These are phyloP conservation scores for Dothiorella sarmentorum DNA, from an alignment of 2,329 filamentous ascomycete species.

Conservation along the genomic window DNA sequence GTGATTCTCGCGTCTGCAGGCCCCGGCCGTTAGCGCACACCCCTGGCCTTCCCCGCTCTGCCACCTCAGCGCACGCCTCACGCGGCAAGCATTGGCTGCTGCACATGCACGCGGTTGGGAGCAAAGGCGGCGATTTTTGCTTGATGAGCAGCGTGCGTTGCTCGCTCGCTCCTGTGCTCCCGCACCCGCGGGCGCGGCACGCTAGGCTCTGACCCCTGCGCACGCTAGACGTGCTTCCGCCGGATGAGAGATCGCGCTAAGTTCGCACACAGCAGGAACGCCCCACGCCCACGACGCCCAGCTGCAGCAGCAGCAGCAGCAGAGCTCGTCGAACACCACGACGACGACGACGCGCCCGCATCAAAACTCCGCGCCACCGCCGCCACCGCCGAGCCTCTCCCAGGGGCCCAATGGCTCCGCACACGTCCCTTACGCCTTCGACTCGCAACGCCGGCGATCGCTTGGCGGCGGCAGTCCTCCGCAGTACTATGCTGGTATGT, in stretches of 20 bases:
- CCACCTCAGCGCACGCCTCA: not conserved
- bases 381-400: slow-evolving; percentile 10
- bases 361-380: slow-evolving; percentile 17
- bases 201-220: slow-evolving; percentile 23
- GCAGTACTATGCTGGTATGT: slow-evolving; percentile 35
- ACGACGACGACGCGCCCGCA: slow-evolving; percentile 19
- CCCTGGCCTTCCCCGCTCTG: slow-evolving; percentile 9
- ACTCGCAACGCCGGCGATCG: slow-evolving; percentile 38
- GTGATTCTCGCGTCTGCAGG: slow-evolving; percentile 6
- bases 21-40: not conserved
- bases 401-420: slow-evolving; percentile 9
- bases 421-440: slow-evolving; percentile 17
- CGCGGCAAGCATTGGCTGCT: not conserved
- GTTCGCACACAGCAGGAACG: slow-evolving; percentile 19
- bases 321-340: slow-evolving; percentile 22
- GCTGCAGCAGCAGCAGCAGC: slow-evolving; percentile 29
- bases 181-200: slow-evolving; percentile 24
- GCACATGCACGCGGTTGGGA: not conserved
- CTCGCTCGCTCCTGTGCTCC: slow-evolving; percentile 16
- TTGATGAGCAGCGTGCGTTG: slow-evolving; percentile 1
- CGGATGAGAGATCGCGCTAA: slow-evolving; percentile 16
- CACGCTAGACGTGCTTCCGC: slow-evolving; percentile 14
- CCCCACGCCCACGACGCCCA: slow-evolving; percentile 27
- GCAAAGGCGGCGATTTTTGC: slow-evolving; percentile 4
- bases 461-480: slow-evolving; percentile 38